Conservation (phyloP, 768 basidiomycete genomes). For the Russula foetens region DNA sequence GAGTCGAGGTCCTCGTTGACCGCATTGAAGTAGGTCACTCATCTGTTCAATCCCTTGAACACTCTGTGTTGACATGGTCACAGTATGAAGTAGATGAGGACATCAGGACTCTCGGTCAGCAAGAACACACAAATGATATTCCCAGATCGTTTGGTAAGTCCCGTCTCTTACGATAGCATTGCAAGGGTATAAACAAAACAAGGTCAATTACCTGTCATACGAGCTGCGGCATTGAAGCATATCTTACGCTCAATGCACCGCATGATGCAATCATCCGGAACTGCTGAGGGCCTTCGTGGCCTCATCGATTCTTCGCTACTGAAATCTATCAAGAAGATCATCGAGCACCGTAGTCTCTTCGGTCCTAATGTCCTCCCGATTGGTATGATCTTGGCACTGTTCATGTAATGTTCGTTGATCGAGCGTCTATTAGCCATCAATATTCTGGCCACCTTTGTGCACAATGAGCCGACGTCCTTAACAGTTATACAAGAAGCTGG, state of each 20-base stretch:
- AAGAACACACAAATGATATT: conserved; percentile 41
- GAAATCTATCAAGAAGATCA: conserved; percentile 79
- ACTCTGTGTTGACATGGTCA: neutral
- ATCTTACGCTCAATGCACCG: conserved; percentile 88
- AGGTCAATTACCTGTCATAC: conserved; percentile 70
- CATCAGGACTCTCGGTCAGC: conserved; percentile 37
- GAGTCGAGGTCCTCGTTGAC: conserved; percentile 77
- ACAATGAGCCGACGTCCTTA: conserved; percentile 96
- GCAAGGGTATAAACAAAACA: conserved; percentile 3
- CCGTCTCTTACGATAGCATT: neutral
- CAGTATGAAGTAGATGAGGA: conserved; percentile 30
- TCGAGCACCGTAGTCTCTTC: conserved; percentile 74
- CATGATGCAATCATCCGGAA: conserved; percentile 95
- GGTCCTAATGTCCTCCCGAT: conserved; percentile 82
- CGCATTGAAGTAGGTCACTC: conserved; percentile 71
- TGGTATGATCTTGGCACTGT: conserved; percentile 39
- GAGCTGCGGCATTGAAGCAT: conserved; percentile 80
- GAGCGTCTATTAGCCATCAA: conserved; percentile 59
- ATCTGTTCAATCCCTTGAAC: neutral
- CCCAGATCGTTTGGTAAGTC: conserved; percentile 44
- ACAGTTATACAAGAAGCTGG: conserved; percentile 87
- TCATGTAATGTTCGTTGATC: conserved; percentile 7
- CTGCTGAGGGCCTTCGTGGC: conserved; percentile 88
- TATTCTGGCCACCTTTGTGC: conserved; percentile 93
- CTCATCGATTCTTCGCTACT: conserved; percentile 86